Percentiles rank a stretch among this genome's conserved stretches.
Evolutionary conservation across 1,284 basidiomycete genomes (phyloP).

Genomic region (Macrocystidia cucumis): DNA sequence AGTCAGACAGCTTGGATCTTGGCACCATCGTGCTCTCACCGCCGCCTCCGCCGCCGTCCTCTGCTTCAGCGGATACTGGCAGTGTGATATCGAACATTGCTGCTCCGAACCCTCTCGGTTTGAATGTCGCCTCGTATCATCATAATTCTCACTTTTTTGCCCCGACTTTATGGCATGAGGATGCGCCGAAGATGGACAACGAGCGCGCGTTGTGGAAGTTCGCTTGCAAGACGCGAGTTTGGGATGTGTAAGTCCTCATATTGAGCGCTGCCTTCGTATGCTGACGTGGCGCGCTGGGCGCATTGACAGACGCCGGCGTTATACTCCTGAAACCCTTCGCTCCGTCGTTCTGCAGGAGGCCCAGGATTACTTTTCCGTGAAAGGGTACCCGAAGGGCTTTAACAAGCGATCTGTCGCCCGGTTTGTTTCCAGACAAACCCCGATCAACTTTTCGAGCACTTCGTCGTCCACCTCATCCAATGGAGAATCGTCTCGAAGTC

Average conservation of each 20-base stretch:
- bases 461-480: no score
- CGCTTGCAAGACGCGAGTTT: conserved; percentile 26
- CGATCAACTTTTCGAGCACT: background rate
- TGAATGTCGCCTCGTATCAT: background rate
- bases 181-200: conserved; percentile 12
- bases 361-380: conserved; percentile 22
- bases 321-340: conserved; percentile 24
- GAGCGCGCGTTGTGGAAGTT: conserved; percentile 24
- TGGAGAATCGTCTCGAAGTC: no score
- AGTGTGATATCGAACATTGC: no score
- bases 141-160: background rate
- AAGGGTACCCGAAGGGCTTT: conserved; percentile 22
- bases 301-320: conserved; percentile 18
- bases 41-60: background rate
- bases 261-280: background rate
- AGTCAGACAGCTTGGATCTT: background rate
- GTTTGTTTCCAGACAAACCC: background rate
- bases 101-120: no score
- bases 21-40: background rate
- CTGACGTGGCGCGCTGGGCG: background rate
- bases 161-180: conserved; percentile 10
- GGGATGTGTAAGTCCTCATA: conserved; percentile 23
- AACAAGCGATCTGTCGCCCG: conserved; percentile 8
- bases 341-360: conserved; percentile 27
- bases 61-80: background rate